Percentiles rank a stretch among this genome's conserved stretches.
Evolutionary conservation across 257 asterid species (phyloP).

Genomic region (Verbena officinalis): DNA sequence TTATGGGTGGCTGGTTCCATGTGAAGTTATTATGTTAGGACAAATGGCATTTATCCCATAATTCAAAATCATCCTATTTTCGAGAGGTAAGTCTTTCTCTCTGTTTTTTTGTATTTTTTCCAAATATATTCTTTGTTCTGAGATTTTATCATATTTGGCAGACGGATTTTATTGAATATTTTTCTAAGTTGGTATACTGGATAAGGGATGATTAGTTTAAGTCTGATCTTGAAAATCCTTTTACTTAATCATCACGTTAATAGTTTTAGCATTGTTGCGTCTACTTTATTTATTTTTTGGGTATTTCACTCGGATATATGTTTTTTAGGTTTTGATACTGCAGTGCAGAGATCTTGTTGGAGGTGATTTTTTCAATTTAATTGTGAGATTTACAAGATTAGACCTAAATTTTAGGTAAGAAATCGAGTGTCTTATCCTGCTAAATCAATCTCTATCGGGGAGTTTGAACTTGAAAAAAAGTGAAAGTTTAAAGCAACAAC

Average conservation of each 20-base stretch:
- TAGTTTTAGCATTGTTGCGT: background rate
- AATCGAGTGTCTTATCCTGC: too few species aligned
- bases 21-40: background rate
- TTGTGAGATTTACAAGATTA: too few species aligned
- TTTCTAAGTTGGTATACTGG: background rate
- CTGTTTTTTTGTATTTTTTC: too few species aligned
- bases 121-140: background rate
- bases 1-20: background rate
- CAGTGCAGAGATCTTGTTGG: too few species aligned
- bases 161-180: background rate
- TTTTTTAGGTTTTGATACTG: too few species aligned
- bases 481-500: too few species aligned
- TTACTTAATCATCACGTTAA: background rate
- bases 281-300: background rate
- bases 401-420: too few species aligned
- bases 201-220: background rate
- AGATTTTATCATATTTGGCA: background rate
- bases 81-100: background rate
- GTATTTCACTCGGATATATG: too few species aligned
- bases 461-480: too few species aligned
- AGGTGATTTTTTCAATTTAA: too few species aligned
- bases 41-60: constrained; percentile 23
- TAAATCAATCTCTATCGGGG: too few species aligned
- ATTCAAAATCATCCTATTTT: background rate
- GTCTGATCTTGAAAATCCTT: background rate